A percentile compares a stretch with the other conserved stretches of the same genome.
Conservation (phyloP, 164 flowering plant species). For the Euptelea pleiosperma region DNA sequence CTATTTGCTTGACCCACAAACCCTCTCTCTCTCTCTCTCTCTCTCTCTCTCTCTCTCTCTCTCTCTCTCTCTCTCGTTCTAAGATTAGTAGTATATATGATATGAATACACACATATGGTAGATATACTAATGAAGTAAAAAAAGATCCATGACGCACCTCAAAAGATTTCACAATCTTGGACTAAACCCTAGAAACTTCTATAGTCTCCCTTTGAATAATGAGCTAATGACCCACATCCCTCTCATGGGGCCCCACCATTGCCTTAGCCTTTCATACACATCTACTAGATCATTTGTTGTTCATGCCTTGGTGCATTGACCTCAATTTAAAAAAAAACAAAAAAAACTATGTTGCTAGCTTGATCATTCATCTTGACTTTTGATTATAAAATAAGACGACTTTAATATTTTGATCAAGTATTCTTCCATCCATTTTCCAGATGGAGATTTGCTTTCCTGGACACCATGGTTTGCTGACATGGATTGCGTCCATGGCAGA, state of each 20-base stretch:
- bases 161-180: slow-evolving; percentile 3
- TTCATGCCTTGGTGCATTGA: slow-evolving; percentile 7
- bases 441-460: not conserved
- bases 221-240: too few species aligned
- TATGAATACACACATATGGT: too few species aligned
- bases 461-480: not conserved
- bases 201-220: not conserved
- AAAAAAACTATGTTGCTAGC: not conserved
- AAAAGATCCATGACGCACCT: slow-evolving; percentile 6
- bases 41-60: too few species aligned
- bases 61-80: too few species aligned
- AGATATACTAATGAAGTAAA: not conserved
- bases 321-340: not conserved
- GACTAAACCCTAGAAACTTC: slow-evolving; percentile 14
- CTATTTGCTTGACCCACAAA: slow-evolving; percentile 24
- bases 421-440: not conserved
- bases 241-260: not conserved
- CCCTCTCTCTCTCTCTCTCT: too few species aligned
- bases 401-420: not conserved
- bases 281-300: slow-evolving; percentile 6
- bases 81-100: too few species aligned
- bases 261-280: not conserved
- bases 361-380: slow-evolving; percentile 3
- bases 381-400: not conserved
- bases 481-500: slow-evolving; percentile 1